A percentile compares a stretch with the other conserved stretches of the same genome.
phyloP scores from a whole-genome alignment of 306 rosid species.

The Geum urbanum region DNA sequence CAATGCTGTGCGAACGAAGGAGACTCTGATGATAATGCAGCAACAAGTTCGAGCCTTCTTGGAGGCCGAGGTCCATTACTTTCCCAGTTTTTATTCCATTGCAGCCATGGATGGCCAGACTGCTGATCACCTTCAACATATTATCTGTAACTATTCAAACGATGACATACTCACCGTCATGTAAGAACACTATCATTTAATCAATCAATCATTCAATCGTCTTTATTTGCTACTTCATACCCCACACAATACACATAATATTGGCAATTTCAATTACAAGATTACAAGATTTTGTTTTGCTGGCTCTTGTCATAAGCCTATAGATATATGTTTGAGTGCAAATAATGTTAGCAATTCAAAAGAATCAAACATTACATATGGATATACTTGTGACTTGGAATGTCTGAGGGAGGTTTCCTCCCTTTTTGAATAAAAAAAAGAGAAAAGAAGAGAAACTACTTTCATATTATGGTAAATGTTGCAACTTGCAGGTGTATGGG shows the following conservation, averaged over 20 bases:
- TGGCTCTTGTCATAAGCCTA: neutral
- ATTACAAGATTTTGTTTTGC: neutral
- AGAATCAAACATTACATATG: neutral
- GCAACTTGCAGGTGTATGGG: conserved; percentile 87
- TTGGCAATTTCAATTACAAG: no score
- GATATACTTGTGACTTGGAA: neutral
- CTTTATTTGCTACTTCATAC: no score
- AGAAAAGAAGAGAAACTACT: neutral
- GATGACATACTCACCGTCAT: conserved; percentile 76
- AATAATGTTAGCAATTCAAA: neutral
- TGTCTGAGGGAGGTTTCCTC: neutral
- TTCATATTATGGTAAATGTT: conserved; percentile 17
- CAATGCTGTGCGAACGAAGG: conserved; percentile 73
- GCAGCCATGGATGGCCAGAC: conserved; percentile 99
- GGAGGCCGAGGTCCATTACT: conserved; percentile 76
- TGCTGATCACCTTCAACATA: conserved; percentile 83
- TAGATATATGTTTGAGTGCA: neutral
- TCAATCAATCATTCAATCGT: no score
- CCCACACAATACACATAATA: no score
- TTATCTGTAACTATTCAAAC: conserved; percentile 66
- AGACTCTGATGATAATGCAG: conserved; percentile 86
- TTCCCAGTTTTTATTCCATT: conserved; percentile 91
- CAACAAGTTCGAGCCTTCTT: conserved; percentile 58
- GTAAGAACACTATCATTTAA: conserved; percentile 24
- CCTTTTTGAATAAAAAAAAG: neutral